A percentile compares a stretch with the other conserved stretches of the same genome.
These are phyloP conservation scores for Taiozyma onychis DNA, from an alignment of 1,139 yeast species.

Conservation along the genomic window DNA sequence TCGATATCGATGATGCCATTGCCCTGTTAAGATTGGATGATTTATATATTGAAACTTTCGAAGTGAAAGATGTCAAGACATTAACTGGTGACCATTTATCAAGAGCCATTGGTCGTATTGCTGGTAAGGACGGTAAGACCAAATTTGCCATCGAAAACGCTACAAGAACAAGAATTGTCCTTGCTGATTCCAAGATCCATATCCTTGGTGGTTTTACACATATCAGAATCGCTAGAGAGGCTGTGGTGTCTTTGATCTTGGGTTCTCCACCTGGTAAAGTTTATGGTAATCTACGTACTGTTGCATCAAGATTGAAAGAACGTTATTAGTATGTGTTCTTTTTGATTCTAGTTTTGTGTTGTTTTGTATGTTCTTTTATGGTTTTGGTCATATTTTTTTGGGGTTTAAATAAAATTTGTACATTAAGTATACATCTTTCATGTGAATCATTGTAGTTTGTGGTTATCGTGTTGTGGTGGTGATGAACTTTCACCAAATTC, in stretches of 20 bases:
- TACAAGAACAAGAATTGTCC: constrained; percentile 93
- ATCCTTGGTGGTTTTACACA: constrained; percentile 96
- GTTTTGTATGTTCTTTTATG: neutral
- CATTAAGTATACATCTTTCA: neutral
- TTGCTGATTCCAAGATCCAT: constrained; percentile 95
- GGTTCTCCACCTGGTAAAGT: constrained; percentile 99
- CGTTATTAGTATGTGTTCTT: constrained; percentile 51
- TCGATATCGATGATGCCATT: constrained; percentile 94
- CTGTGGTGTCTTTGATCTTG: constrained; percentile 87
- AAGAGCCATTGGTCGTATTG: constrained; percentile 98
- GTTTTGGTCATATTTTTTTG: neutral
- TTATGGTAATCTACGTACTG: constrained; percentile 93
- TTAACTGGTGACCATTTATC: constrained; percentile 93
- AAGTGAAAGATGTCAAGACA: constrained; percentile 93
- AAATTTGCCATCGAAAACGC: constrained; percentile 98
- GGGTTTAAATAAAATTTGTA: neutral
- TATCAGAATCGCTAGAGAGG: constrained; percentile 95
- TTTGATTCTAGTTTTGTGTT: neutral
- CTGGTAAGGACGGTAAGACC: constrained; percentile 98
- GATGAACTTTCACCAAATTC: no score
- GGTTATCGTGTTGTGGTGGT: no score
- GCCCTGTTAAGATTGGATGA: constrained; percentile 93
- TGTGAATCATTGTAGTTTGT: neutral
- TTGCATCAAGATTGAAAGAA: constrained; percentile 96
- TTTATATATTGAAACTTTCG: constrained; percentile 93